Conservation (phyloP, 2,329 filamentous ascomycete species). For the Aspergillus novofumigatus region DNA sequence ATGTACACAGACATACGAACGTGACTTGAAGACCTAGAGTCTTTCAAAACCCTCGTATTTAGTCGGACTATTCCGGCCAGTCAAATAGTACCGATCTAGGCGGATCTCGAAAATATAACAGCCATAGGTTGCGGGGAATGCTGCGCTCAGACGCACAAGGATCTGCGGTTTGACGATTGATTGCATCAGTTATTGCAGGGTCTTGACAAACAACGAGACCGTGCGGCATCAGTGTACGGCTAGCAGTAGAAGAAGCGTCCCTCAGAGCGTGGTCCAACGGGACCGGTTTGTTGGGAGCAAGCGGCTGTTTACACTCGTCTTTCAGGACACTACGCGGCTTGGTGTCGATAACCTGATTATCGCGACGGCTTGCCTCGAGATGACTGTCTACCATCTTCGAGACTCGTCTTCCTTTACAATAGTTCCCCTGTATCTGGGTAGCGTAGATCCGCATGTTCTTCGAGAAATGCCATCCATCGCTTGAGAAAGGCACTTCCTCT, state of each 20-base stretch:
- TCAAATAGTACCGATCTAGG: background rate
- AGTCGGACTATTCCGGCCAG: background rate
- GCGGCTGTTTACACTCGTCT: background rate
- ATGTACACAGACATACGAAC: background rate
- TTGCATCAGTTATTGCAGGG: background rate
- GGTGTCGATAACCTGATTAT: background rate
- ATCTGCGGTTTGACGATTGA: background rate
- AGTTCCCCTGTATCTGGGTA: slow-evolving; percentile 64
- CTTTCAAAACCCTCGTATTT: background rate
- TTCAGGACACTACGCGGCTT: background rate
- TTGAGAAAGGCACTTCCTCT: slow-evolving; percentile 84
- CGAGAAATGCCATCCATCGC: slow-evolving; percentile 85
- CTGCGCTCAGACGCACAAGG: background rate
- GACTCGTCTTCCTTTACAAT: slow-evolving; percentile 16
- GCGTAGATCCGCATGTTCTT: slow-evolving; percentile 83
- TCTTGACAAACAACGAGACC: background rate
- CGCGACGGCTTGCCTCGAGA: background rate
- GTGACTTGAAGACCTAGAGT: background rate
- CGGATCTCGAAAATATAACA: background rate
- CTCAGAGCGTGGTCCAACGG: background rate
- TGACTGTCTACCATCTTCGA: background rate
- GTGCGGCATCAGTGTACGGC: background rate
- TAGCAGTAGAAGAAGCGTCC: background rate
- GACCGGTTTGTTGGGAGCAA: background rate
- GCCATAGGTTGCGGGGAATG: background rate